These are phyloP conservation scores for Pterulicium gracile DNA, from an alignment of 1,284 basidiomycete genomes.

Conservation along the genomic window DNA sequence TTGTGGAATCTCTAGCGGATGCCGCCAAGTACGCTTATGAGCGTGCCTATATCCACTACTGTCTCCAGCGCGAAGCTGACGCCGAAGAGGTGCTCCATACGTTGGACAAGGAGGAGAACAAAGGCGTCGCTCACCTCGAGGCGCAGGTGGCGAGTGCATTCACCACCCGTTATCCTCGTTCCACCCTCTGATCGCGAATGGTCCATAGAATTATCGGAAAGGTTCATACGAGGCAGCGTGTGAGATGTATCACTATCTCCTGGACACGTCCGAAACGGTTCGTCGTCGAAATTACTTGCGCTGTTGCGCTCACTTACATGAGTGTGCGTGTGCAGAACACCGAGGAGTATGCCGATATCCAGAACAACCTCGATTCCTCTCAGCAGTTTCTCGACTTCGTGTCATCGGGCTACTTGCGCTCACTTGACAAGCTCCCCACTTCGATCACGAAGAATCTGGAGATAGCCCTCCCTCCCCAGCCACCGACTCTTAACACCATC, in stretches of 20 bases:
- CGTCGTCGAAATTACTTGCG: constrained; percentile 16
- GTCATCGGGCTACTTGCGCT: constrained; percentile 52
- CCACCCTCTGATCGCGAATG: constrained; percentile 3
- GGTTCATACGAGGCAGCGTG: constrained; percentile 64
- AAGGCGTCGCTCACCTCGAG: constrained; percentile 69
- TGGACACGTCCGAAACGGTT: constrained; percentile 67
- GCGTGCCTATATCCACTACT: constrained; percentile 72
- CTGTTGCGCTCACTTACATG: no score
- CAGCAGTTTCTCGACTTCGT: constrained; percentile 77
- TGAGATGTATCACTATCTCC: constrained; percentile 67
- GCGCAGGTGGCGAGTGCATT: constrained; percentile 64
- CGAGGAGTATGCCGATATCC: constrained; percentile 80
- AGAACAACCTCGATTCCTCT: constrained; percentile 72
- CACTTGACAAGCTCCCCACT: constrained; percentile 46
- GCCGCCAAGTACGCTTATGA: constrained; percentile 45
- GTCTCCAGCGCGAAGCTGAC: constrained; percentile 63
- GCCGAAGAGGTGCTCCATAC: constrained; percentile 42
- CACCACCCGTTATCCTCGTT: neutral
- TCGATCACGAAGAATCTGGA: constrained; percentile 45
- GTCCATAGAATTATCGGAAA: constrained; percentile 58
- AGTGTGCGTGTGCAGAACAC: constrained; percentile 41
- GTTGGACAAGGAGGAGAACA: constrained; percentile 39
- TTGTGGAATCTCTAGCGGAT: constrained; percentile 30
- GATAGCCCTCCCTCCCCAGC: constrained; percentile 44
- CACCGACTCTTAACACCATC: constrained; percentile 17